Conservation (phyloP, 345 rosid species). For the Trapa bicornis region DNA sequence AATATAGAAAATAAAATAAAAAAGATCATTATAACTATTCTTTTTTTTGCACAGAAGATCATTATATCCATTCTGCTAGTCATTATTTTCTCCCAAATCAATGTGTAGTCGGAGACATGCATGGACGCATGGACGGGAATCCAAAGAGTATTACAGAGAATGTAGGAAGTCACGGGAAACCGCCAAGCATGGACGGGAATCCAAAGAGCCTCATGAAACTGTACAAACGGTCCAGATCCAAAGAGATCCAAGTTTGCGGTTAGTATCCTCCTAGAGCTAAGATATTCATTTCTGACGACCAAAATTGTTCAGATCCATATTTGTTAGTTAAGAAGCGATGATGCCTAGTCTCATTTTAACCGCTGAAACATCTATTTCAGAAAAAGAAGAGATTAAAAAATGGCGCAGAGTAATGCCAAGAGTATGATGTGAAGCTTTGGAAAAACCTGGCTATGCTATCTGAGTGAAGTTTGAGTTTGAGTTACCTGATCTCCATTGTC, state of each 20-base stretch:
- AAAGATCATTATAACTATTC: no score
- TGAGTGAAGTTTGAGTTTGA: not conserved
- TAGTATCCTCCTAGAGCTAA: constrained; percentile 3
- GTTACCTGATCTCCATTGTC: constrained; percentile 20
- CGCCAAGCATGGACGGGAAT: not conserved
- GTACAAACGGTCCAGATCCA: constrained; percentile 11
- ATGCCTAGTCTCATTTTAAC: not conserved
- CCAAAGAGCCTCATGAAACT: constrained; percentile 6
- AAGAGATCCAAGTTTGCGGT: constrained; percentile 14
- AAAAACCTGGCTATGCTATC: not conserved
- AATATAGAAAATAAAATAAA: no score
- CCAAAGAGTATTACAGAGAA: no score
- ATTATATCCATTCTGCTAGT: no score
- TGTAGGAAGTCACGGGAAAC: no score
- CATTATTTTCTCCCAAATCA: no score
- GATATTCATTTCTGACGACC: constrained; percentile 1
- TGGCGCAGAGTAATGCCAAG: no score
- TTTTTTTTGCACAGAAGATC: no score
- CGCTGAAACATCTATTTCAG: not conserved
- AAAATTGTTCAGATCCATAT: constrained; percentile 5
- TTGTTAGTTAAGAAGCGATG: not conserved
- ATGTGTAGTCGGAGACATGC: no score
- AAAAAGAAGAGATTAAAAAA: not conserved
- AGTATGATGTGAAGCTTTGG: no score
- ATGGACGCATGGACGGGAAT: no score